A percentile compares a stretch with the other conserved stretches of the same genome.
Evolutionary conservation across 2,329 filamentous ascomycete species (phyloP).

Genomic region (Colletotrichum phormii): DNA sequence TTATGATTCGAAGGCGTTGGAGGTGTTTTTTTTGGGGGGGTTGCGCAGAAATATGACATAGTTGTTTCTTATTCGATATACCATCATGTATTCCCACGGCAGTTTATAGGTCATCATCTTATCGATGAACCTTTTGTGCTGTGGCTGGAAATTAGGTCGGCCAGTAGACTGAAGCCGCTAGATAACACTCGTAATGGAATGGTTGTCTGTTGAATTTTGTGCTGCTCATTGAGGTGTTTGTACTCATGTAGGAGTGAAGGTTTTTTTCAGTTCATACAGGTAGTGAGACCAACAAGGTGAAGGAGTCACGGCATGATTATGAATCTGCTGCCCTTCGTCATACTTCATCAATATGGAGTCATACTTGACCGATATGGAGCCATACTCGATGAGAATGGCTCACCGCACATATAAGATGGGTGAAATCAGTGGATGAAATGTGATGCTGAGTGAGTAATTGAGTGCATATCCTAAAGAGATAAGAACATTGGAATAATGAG

Average conservation of each 20-base stretch:
- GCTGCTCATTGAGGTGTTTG: neutral
- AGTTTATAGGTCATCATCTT: neutral
- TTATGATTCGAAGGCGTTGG: slow-evolving; percentile 19
- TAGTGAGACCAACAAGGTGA: neutral
- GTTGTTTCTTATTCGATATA: slow-evolving; percentile 22
- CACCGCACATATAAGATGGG: too few relatives aligned
- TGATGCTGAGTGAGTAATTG: too few relatives aligned
- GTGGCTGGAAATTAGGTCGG: neutral
- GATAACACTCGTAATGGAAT: slow-evolving; percentile 17
- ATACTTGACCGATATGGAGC: neutral
- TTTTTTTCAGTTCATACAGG: too few relatives aligned
- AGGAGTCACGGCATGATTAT: neutral
- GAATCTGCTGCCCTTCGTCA: neutral
- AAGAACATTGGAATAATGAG: too few relatives aligned
- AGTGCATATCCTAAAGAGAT: too few relatives aligned
- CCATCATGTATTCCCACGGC: slow-evolving; percentile 21
- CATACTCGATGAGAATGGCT: too few relatives aligned
- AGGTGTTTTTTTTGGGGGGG: neutral
- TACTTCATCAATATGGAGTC: neutral
- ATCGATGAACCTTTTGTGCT: neutral
- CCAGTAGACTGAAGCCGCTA: slow-evolving; percentile 9
- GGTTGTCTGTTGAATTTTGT: neutral
- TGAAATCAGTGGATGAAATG: too few relatives aligned
- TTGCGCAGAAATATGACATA: neutral
- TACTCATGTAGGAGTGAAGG: neutral